A percentile compares a stretch with the other conserved stretches of the same genome.
Evolutionary conservation across 352 stramenopile species (phyloP).

Genomic region (Phytophthora nicotianae): DNA sequence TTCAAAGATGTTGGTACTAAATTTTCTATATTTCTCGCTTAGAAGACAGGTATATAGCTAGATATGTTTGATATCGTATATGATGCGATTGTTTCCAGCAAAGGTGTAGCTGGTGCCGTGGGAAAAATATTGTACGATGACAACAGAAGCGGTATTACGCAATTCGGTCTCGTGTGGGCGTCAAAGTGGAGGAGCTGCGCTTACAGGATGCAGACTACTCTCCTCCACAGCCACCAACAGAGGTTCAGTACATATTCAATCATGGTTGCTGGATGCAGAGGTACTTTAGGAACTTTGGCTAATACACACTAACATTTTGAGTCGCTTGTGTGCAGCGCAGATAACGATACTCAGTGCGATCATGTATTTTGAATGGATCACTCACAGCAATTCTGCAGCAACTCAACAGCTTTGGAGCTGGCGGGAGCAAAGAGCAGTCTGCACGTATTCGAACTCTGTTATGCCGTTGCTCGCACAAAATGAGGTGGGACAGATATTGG

Average conservation of each 20-base stretch:
- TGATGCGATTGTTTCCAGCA: background rate
- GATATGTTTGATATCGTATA: background rate
- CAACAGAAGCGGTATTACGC: background rate
- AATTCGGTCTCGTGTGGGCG: background rate
- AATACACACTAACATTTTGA: background rate
- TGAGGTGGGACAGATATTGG: no score
- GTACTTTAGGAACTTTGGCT: background rate
- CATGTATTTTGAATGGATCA: background rate
- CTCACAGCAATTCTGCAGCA: background rate
- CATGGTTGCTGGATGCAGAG: background rate
- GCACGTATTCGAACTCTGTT: background rate
- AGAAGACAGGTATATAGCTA: background rate
- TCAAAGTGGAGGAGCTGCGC: background rate
- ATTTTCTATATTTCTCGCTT: no score
- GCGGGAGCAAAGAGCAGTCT: background rate
- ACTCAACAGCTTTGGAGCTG: background rate
- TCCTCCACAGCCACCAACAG: background rate
- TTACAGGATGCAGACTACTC: background rate
- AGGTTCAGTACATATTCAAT: background rate
- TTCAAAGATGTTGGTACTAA: background rate
- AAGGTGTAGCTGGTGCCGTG: background rate
- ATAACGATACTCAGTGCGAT: background rate
- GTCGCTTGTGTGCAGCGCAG: background rate
- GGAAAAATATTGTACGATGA: background rate
- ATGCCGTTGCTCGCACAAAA: background rate